Base-by-base conservation (phyloP, 2,329 filamentous ascomycete genomes). In the Bisporella sp. region DNA sequence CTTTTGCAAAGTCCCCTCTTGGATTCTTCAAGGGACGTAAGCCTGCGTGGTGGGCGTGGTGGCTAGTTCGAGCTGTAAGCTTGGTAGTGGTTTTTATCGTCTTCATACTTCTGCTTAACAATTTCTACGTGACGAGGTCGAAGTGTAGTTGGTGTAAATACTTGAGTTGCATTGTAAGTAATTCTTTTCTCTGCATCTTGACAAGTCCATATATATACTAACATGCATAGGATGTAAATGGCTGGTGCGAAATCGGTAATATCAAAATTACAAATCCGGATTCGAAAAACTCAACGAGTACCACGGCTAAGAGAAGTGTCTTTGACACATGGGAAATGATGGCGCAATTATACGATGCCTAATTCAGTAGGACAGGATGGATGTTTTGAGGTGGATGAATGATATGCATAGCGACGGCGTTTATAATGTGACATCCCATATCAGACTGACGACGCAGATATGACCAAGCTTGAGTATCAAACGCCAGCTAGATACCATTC, bases 31-130 rank as follows among this genome's bases (percentile, higher is more conserved):
- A 91, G 66, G 89, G 89, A 21, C 80, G 93, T 13, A 96, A 95
- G 67, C 86, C 87, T 28, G 75, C 96, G 6, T 99, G 93, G 93
- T 99, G 93, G 93, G 86, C 74, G 5, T 99, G 93, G 93, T 97
- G 92, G 92, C 69, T 96, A 28, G 77, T 97, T 31, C 81, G 93
- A 13, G 87, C 79, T 1, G 89, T 78, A 0, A 84, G 86, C 29
- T 72, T 99, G 47, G 78, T 96, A 6, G 78, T 83, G n/a, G 86
- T 91, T 33, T 74, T 96, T 35, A 78, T 95, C 40, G 85, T 85
- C 1, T 96, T 97, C 66, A 87, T 96, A 54, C 71, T 96, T 42
- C 73, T 99, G 48, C 68, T 97, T 53, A 83, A 90, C 65, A 93
- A 96, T 71, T 99, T 99, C 66, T 97, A 97, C 70, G 79, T 79